phyloP scores from a whole-genome alignment of 2,329 filamentous ascomycete species.

The Cladosporium oxysporum region DNA sequence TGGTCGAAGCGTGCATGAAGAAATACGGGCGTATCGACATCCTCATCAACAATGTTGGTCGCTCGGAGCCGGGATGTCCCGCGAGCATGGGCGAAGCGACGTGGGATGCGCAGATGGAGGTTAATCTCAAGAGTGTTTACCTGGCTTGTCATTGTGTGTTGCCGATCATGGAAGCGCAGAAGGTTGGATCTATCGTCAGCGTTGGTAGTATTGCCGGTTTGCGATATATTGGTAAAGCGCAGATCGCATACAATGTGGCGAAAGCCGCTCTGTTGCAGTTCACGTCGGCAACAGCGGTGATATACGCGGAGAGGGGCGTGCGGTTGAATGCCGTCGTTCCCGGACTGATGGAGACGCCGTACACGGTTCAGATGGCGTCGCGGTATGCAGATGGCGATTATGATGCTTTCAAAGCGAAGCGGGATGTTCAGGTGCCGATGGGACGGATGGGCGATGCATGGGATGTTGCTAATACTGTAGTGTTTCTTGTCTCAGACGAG shows the following conservation, averaged over 20 bases:
- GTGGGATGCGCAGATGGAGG: slow-evolving; percentile 56
- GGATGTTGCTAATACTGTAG: slow-evolving; percentile 59
- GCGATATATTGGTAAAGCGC: slow-evolving; percentile 54
- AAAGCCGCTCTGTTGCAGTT: slow-evolving; percentile 79
- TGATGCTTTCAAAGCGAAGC: slow-evolving; percentile 53
- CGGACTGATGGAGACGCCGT: slow-evolving; percentile 59
- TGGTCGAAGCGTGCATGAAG: slow-evolving; percentile 55
- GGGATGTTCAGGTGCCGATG: slow-evolving; percentile 60
- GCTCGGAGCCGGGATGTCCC: slow-evolving; percentile 55
- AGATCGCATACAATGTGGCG: slow-evolving; percentile 64
- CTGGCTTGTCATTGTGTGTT: slow-evolving; percentile 55
- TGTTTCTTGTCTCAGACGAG: slow-evolving; percentile 61
- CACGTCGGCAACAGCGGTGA: slow-evolving; percentile 72
- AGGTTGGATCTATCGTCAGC: slow-evolving; percentile 43
- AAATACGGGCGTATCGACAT: slow-evolving; percentile 61
- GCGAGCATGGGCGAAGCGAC: slow-evolving; percentile 51
- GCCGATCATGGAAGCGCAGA: slow-evolving; percentile 57
- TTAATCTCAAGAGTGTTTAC: slow-evolving; percentile 60
- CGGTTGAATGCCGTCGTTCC: slow-evolving; percentile 59
- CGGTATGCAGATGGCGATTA: slow-evolving; percentile 50
- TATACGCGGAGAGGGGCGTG: slow-evolving; percentile 50
- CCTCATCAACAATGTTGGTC: slow-evolving; percentile 62
- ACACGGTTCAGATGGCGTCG: slow-evolving; percentile 48
- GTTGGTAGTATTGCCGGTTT: slow-evolving; percentile 51
- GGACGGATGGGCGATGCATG: slow-evolving; percentile 61